phyloP scores from a whole-genome alignment of 768 basidiomycete species.

The Amylocystis lapponica region DNA sequence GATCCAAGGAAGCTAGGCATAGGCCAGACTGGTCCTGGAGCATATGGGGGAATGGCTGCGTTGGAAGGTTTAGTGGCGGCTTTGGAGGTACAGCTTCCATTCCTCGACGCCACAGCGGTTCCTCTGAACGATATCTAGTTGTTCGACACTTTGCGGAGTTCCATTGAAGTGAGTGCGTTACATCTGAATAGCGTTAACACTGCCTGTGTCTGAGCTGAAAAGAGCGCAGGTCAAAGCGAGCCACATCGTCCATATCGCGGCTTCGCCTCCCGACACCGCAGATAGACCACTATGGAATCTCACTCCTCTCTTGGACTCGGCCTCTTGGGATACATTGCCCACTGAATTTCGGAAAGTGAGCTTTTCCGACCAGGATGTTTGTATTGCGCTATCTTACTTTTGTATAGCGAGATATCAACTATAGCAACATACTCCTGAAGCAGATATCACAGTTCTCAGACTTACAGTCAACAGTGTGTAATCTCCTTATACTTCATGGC shows the following conservation, averaged over 20 bases:
- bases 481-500: neutral
- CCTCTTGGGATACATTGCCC: constrained; percentile 58
- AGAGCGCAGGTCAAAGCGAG: neutral
- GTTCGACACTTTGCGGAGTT: neutral
- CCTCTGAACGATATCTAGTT: no score
- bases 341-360: constrained; percentile 56
- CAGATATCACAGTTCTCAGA: constrained; percentile 45
- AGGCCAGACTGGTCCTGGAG: constrained; percentile 44
- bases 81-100: constrained; percentile 45
- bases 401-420: constrained; percentile 55
- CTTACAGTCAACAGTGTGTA: constrained; percentile 43
- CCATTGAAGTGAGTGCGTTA: constrained; percentile 8
- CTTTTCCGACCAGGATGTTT: neutral
- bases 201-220: no score
- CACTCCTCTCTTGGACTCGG: constrained; percentile 13
- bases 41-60: constrained; percentile 49
- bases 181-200: neutral
- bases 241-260: constrained; percentile 54
- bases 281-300: constrained; percentile 52
- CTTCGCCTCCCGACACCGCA: constrained; percentile 48
- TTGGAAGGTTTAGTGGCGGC: constrained; percentile 68
- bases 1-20: constrained; percentile 49
- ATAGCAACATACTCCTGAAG: constrained; percentile 44
- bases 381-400: neutral
- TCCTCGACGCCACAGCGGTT: no score